Evolutionary conservation across 305 asterid species (phyloP), one percentile per base, ranked within the genome.

Genomic region (Solanum hybrid): DNA sequence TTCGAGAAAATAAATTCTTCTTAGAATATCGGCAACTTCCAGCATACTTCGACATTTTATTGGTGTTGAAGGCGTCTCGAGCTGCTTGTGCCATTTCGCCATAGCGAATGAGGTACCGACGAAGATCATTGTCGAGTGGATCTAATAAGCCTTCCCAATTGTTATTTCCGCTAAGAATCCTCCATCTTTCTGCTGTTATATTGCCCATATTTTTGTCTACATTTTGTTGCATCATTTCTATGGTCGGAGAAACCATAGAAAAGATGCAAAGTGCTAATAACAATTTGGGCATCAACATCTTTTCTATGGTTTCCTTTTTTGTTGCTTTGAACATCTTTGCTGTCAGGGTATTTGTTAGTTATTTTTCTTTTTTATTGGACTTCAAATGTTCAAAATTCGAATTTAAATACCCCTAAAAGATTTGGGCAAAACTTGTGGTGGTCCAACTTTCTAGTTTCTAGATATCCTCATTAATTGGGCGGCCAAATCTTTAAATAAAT

Each of bases 71-170:
- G 5, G 94, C 90, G 79, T 97, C 99, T 81, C 95, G 95, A 7
- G 97, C 89, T 37, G 96, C 96, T 88, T 97, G 98, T 1, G 96
- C 93, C 93, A 91, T 94, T 87, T 95, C 93, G 0, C 97, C 98
- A 61, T 95, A 97, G 89, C 94, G 95, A 87, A 96, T 92, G 0
- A 97, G 32, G 92, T 94, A 95, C 4, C 90, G 93, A 0, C 98
- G 97, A 29, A 96, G 97, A 85, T 95, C 95, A 10, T 73, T 80
- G 88, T 97, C 96, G 1, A 95, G 88, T 20, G 98, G 99, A 11
- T 95, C 95, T 14, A 97, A 76, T 4, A 97, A 90, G 2, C 94
- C 95, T 80, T 91, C 90, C 99, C 98, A 97, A 5, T 88, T 76
- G 80, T 89, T 91, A 10, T 86, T 9, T 79, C 98, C 99, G 39